Base-by-base conservation (phyloP, 768 basidiomycete genomes). In the Leccinellum rugosiceps region DNA sequence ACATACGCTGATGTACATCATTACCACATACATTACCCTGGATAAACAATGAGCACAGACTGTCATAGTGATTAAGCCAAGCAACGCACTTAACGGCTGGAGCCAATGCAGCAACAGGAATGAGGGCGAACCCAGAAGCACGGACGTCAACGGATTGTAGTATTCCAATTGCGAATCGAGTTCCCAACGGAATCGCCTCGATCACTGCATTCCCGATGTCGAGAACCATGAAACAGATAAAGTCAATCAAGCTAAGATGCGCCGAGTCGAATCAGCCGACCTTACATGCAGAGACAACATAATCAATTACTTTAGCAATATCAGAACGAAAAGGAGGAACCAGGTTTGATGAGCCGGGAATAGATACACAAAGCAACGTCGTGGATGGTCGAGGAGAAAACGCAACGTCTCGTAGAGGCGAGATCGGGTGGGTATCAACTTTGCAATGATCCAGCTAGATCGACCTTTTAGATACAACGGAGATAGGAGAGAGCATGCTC, bases 291-390 rank as follows among this genome's bases (percentile, higher is more conserved):
- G 4, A 43, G 28, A 30, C 35, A 25, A 10, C 28, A 31, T 2
- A 10, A 7, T 52, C 65, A 30, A 9, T 57, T 65, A 94, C 93
- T 84, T 92, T 34, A 96, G 74, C 0, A 76, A 61, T 4, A 90
- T 35, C 23, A 97, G 77, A 23, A 95, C 70, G 1, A 82, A 80
- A 2, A 92, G 59, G 6, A 97, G 82, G 63, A 96, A 90, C 92
- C 93, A 94, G 3, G 94, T 97, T 68, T 97, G 94, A 65, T 94
- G 92, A 0, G 92, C 86, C 0, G 94, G 94, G 63, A 96, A 96
- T 9, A 96, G 80, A 69, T 94, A 91, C 11, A 93, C 83, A 66
- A 90, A 95, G 72, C 94, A 96, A 60, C 92, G 84, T 11, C 96
- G 84, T 13, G 96, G 96, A 68, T 98, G 96, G 65, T 98, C 94